phyloP scores from a whole-genome alignment of 169 alveolate species.

The Plasmodium sp. region DNA sequence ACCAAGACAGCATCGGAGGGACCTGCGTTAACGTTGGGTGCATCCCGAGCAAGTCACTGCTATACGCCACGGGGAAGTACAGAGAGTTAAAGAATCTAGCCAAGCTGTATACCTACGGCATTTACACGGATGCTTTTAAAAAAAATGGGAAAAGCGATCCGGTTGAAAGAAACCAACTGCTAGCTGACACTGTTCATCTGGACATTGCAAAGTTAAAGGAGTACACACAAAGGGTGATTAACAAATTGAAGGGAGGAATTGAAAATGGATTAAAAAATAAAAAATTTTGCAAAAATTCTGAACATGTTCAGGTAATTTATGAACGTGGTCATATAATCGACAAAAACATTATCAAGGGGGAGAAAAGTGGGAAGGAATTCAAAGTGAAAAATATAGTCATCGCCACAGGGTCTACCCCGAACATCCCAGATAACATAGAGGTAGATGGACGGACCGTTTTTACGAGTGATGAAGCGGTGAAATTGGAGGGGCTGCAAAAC shows the following conservation, averaged over 20 bases:
- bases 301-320: constrained; percentile 65
- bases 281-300: constrained; percentile 40
- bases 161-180: constrained; percentile 32
- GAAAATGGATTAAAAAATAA: constrained; percentile 17
- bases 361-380: constrained; percentile 32
- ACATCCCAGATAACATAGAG: constrained; percentile 75
- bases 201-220: constrained; percentile 5
- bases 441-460: constrained; percentile 59
- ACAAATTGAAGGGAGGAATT: constrained; percentile 24
- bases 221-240: constrained; percentile 24
- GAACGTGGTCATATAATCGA: constrained; percentile 70
- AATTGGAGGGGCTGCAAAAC: constrained; percentile 56
- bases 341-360: constrained; percentile 36
- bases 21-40: constrained; percentile 81
- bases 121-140: constrained; percentile 12
- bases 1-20: constrained; percentile 75
- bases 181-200: constrained; percentile 32
- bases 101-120: constrained; percentile 68
- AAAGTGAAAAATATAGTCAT: constrained; percentile 73
- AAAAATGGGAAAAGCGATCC: constrained; percentile 10
- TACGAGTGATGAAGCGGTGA: constrained; percentile 79
- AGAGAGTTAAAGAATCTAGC: constrained; percentile 69
- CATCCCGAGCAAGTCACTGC: constrained; percentile 78
- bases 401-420: constrained; percentile 81
- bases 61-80: constrained; percentile 75